phyloP scores from a whole-genome alignment of 345 rosid species.

The Citrus maxima region DNA sequence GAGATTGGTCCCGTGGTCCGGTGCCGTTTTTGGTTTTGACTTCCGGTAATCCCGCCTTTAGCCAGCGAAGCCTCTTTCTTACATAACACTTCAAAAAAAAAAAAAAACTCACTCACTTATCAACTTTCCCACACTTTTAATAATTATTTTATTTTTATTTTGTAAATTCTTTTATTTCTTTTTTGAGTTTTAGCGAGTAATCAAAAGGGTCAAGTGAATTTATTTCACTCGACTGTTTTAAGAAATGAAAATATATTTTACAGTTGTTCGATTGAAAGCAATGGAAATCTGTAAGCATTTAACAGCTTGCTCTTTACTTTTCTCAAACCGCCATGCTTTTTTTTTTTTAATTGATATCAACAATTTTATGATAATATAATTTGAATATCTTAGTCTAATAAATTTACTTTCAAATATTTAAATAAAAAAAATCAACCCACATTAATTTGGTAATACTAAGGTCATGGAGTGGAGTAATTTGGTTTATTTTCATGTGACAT shows the following conservation, averaged over 20 bases:
- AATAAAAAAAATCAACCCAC: too few relatives aligned
- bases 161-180: too few relatives aligned
- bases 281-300: not conserved
- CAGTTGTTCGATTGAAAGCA: conserved; percentile 9
- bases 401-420: too few relatives aligned
- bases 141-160: too few relatives aligned
- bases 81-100: not conserved
- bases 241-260: not conserved
- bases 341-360: too few relatives aligned
- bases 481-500: too few relatives aligned
- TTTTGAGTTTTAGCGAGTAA: not conserved
- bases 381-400: too few relatives aligned
- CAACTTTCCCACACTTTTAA: not conserved
- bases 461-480: too few relatives aligned
- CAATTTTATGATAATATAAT: too few relatives aligned
- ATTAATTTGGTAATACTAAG: too few relatives aligned
- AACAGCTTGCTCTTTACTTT: not conserved
- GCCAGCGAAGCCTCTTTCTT: conserved; percentile 27
- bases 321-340: not conserved
- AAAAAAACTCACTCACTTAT: not conserved
- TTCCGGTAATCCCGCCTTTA: conserved; percentile 30
- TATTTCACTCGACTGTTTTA: not conserved
- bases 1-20: conserved; percentile 11
- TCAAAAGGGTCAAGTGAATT: too few relatives aligned
- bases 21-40: conserved; percentile 31